Evolutionary conservation across 441 rosid species (phyloP), one percentile per base, ranked within the genome.

Genomic region (Populus hybrid): DNA sequence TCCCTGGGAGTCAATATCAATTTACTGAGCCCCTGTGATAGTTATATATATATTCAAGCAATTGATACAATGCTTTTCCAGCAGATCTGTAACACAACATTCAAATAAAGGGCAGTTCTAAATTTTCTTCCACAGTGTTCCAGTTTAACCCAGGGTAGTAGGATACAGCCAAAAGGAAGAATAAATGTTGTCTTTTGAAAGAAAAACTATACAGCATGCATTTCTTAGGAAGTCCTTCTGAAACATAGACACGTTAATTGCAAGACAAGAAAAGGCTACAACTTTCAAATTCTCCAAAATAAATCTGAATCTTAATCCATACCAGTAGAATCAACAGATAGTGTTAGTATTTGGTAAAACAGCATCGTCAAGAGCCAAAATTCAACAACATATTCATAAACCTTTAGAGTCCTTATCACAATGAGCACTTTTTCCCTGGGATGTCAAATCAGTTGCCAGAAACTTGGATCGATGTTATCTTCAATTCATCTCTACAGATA

Each of bases 401-500:
- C 18, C 66, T 16, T 50, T 46, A 3, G 65, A 8, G n/a, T 72
- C 66, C 57, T 46, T 4, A 14, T 74, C 38, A 34, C 57, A 36
- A 34, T 23, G n/a, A 77, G 42, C 24, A 36, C n/a, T 14, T 26
- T 14, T 61, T 11, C 6, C 42, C 6, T 34, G 24, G 38, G 68
- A 75, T 46, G 23, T n/a, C n/a, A 42, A 74, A 21, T 35, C 50
- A 63, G 23, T 35, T 6, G 57, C 64, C 30, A 73, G 67, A 74
- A 67, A n/a, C 61, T 23, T 38, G 53, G 53, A 24, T 14, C 26
- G 10, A 40, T 8, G 18, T 23, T 14, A 63, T 64, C 59, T 64
- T 63, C 16, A 36, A 38, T 64, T 74, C 77, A 38, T 9, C 12
- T 3, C 35, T 20, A 57, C 28, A 50, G 18, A 65, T 40, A 32